Conservation (phyloP, 1,284 basidiomycete genomes). For the Pholiota adiposa region DNA sequence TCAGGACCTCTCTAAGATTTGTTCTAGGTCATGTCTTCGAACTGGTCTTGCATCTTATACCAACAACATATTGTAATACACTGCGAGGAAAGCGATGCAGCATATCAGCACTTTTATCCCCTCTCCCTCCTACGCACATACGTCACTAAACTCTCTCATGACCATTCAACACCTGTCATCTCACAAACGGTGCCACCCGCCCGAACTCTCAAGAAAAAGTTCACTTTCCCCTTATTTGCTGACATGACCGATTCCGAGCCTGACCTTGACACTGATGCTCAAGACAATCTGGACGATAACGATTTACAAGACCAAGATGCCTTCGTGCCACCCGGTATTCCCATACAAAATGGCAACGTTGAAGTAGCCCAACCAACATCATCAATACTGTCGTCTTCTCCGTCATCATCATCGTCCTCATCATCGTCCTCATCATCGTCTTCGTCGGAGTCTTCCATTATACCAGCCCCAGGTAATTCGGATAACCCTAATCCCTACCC, state of each 20-base stretch:
- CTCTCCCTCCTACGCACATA: constrained; percentile 49
- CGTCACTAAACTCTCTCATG: constrained; percentile 31
- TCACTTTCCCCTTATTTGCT: constrained; percentile 33
- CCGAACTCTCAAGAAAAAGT: constrained; percentile 37
- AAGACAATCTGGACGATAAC: not conserved
- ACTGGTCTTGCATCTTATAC: constrained; percentile 75
- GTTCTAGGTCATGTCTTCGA: constrained; percentile 58
- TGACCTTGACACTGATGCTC: constrained; percentile 13
- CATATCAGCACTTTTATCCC: constrained; percentile 62
- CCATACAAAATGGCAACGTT: constrained; percentile 14
- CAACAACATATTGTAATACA: constrained; percentile 70
- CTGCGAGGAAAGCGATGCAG: constrained; percentile 62
- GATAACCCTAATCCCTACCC: constrained; percentile 52
- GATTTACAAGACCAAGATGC: not conserved
- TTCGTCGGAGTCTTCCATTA: constrained; percentile 12
- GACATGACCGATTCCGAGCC: constrained; percentile 19
- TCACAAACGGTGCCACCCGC: constrained; percentile 37
- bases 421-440: constrained; percentile 13
- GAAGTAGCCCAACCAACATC: constrained; percentile 9
- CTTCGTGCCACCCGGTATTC: not conserved
- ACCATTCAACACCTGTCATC: constrained; percentile 39
- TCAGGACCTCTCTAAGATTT: not conserved
- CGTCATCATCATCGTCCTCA: constrained; percentile 12
- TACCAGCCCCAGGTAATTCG: constrained; percentile 3
- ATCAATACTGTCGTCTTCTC: not conserved